phyloP scores from a whole-genome alignment of 208 protist species.

The Tritrichomonas musculus region DNA sequence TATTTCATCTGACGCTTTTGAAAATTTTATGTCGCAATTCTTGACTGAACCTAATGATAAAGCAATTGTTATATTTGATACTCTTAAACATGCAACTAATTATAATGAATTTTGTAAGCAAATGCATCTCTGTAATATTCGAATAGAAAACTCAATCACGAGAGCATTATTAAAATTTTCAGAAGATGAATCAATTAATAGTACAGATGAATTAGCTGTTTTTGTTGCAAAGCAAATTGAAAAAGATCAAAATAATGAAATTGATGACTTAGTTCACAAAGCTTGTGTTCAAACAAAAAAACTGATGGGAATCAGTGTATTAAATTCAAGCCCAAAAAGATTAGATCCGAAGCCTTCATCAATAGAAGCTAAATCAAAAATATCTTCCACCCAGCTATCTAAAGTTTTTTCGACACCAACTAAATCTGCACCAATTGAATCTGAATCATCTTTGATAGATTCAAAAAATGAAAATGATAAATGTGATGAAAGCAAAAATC shows the following conservation, averaged over 20 bases:
- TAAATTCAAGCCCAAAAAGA: too few relatives aligned
- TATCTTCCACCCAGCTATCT: too few relatives aligned
- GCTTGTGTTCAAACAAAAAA: neutral
- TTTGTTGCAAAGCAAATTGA: neutral
- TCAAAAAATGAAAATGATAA: too few relatives aligned
- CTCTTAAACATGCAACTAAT: neutral
- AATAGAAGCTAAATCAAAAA: too few relatives aligned
- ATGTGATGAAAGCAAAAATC: too few relatives aligned
- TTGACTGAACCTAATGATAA: neutral
- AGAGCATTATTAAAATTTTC: neutral
- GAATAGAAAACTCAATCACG: neutral
- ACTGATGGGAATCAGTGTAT: too few relatives aligned
- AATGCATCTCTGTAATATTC: neutral
- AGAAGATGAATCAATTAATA: neutral
- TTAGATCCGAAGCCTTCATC: too few relatives aligned
- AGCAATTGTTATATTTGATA: neutral
- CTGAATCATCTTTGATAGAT: too few relatives aligned
- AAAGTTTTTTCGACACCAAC: too few relatives aligned
- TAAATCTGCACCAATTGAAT: too few relatives aligned
- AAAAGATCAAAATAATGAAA: neutral
- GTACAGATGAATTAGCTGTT: neutral
- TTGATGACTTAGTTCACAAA: neutral
- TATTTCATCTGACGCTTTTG: neutral
- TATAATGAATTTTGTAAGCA: neutral
- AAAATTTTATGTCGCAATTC: neutral